Base-by-base conservation (phyloP, 2,329 filamentous ascomycete genomes). In the Botrytis fragariae region DNA sequence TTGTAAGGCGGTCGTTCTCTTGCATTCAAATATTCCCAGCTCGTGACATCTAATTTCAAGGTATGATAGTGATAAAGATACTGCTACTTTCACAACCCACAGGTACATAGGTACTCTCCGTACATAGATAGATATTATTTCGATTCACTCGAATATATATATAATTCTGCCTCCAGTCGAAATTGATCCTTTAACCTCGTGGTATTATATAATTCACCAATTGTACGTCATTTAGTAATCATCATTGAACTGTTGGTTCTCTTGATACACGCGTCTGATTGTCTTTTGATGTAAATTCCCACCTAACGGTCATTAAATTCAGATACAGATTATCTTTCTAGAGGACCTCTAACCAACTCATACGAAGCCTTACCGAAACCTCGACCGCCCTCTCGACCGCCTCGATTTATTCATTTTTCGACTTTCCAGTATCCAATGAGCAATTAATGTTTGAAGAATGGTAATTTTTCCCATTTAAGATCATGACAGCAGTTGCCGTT, bases 401-500 rank as follows among this genome's bases (percentile, higher is more conserved):
- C 29, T 72, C 63, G 18, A 69, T 37, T 20, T 32, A 48, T 60
- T 59, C n/a, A 20, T 42, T 35, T 37, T 22, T 44, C 51, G 18
- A 60, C 51, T 48, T 48, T 29, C 39, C 48, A 39, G 25, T 57
- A 32, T 65, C 74, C 44, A 74, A 79, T 79, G 78, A 76, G 65
- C 68, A 71, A 61, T 72, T 69, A 39, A 73, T 22, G 59, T 67
- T 61, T 70, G 77, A 76, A 79, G 74, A 73, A 78, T 76, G 74
- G 68, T 67, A 68, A 59, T 72, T 75, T 77, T 74, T 75, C 76
- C 62, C 71, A 68, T 42, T 62, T 62, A 65, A 76, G 74, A 79
- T 71, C n/a, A 81, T 81, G 80, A 81, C 80, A 48, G 80, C 80
- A 62, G 79, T 81, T 51, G 79, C 78, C 70, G 77, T 79, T 69